A percentile compares a stretch with the other conserved stretches of the same genome.
Conservation (phyloP, 176 grass and related monocot species). For the Zoysia pacifica region DNA sequence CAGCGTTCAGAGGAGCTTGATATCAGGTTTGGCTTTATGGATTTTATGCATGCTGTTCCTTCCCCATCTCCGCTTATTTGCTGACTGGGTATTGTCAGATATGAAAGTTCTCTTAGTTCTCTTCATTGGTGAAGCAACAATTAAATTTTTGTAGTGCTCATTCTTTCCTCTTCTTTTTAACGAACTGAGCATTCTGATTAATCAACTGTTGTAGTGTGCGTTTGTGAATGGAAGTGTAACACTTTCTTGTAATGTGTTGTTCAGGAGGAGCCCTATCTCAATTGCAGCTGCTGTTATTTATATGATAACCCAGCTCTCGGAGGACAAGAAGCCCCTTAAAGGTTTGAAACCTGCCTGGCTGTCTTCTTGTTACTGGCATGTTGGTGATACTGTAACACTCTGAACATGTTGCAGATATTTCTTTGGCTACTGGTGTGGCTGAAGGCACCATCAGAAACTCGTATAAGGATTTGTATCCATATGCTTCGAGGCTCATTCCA, state of each 20-base stretch:
- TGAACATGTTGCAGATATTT: conserved; percentile 59
- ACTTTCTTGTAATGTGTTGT: conserved; percentile 22
- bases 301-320: conserved; percentile 93
- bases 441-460: conserved; percentile 96
- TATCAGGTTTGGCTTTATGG: conserved; percentile 65
- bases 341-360: conserved; percentile 34
- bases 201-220: neutral
- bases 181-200: neutral
- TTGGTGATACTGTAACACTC: neutral
- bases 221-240: conserved; percentile 24
- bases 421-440: conserved; percentile 82
- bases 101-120: neutral
- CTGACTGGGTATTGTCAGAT: neutral
- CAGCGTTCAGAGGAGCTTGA: conserved; percentile 75
- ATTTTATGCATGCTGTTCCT: neutral
- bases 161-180: too few species aligned
- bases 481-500: conserved; percentile 76
- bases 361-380: neutral
- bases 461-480: conserved; percentile 86
- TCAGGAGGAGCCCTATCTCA: conserved; percentile 90
- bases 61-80: conserved; percentile 10
- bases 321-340: conserved; percentile 93
- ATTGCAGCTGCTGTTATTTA: conserved; percentile 93
- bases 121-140: neutral
- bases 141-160: neutral